These are phyloP conservation scores for Margaritispora aquatica DNA, from an alignment of 495 filamentous ascomycete species.

Conservation along the genomic window DNA sequence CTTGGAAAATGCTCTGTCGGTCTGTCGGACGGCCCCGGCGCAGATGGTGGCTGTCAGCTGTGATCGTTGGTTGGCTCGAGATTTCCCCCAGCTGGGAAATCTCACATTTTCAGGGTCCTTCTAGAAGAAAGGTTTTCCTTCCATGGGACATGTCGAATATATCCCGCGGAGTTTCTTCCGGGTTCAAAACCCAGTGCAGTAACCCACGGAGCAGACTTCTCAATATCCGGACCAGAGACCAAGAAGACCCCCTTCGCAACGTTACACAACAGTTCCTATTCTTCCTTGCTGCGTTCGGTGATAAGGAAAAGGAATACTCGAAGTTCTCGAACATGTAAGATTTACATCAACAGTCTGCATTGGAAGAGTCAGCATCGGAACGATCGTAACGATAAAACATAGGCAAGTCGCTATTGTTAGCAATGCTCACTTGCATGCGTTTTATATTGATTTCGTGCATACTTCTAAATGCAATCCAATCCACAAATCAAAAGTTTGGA, in stretches of 20 bases:
- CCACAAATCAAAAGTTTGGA: background rate
- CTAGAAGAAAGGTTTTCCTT: background rate
- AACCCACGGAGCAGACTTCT: too few species aligned
- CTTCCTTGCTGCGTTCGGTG: background rate
- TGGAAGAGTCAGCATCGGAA: background rate
- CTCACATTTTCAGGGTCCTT: background rate
- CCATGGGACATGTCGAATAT: too few species aligned
- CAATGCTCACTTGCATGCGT: background rate
- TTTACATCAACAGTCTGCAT: too few species aligned
- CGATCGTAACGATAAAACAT: background rate
- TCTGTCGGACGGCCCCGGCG: background rate
- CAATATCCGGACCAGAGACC: too few species aligned
- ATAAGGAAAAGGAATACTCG: too few species aligned
- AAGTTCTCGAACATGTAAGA: too few species aligned
- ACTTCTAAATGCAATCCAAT: too few species aligned
- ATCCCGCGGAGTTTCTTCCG: background rate
- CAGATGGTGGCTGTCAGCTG: background rate
- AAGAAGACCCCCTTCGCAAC: too few species aligned
- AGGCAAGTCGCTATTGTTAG: background rate
- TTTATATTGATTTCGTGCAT: background rate
- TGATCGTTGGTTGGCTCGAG: background rate
- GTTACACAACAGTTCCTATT: background rate
- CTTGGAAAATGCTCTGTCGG: background rate
- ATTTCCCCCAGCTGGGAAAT: background rate
- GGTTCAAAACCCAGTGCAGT: background rate